phyloP scores from a whole-genome alignment of 257 asterid species.

The Solanum sitiens region DNA sequence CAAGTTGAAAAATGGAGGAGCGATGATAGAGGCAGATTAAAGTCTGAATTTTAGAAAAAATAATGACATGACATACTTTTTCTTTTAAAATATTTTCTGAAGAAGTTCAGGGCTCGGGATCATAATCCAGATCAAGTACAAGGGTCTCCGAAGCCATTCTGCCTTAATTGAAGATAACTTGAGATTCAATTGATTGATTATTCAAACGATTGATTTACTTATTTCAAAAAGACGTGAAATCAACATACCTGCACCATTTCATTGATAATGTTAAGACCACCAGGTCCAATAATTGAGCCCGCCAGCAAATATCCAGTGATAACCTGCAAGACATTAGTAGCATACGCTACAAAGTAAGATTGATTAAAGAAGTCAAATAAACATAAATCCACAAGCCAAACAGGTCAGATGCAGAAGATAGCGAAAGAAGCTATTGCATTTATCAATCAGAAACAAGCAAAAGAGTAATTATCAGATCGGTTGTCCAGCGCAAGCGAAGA shows the following conservation, averaged over 20 bases:
- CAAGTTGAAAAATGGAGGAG: not conserved
- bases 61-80: not conserved
- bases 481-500: slow-evolving; percentile 83
- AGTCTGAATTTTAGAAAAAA: not conserved
- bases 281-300: slow-evolving; percentile 88
- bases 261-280: slow-evolving; percentile 70
- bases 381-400: not conserved
- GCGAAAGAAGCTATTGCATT: not conserved
- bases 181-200: not conserved
- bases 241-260: slow-evolving; percentile 79
- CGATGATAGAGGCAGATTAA: not conserved
- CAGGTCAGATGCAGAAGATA: slow-evolving; percentile 1
- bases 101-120: not conserved
- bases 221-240: slow-evolving; percentile 1
- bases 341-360: not conserved
- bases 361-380: not conserved
- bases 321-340: slow-evolving; percentile 38
- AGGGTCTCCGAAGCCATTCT: not conserved
- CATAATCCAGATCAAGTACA: not conserved
- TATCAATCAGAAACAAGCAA: not conserved
- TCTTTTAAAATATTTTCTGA: not conserved
- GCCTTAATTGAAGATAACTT: not conserved
- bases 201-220: not conserved
- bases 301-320: slow-evolving; percentile 81
- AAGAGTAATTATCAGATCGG: slow-evolving; percentile 40